phyloP scores from a whole-genome alignment of 177 flowering plant species.

The Vitis hybrid region DNA sequence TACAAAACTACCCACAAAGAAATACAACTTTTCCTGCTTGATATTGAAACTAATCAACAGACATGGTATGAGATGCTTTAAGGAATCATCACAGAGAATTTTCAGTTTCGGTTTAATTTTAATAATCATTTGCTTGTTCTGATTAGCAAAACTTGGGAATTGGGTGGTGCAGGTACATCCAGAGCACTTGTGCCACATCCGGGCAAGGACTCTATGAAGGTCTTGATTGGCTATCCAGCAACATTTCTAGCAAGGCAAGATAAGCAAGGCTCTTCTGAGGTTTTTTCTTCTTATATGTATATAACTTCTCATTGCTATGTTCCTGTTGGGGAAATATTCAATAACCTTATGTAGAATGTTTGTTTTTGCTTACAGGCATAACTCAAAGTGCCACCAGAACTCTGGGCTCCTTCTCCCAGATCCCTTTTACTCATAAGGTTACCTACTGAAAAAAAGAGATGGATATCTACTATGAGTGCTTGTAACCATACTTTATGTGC shows the following conservation, averaged over 20 bases:
- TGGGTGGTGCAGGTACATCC: constrained; percentile 56
- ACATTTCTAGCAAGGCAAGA: constrained; percentile 55
- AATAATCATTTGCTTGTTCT: not conserved
- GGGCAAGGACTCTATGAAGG: constrained; percentile 74
- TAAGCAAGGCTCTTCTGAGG: not conserved
- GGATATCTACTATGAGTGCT: too few relatives aligned
- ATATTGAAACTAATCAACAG: too few relatives aligned
- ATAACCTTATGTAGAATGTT: not conserved
- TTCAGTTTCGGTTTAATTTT: not conserved
- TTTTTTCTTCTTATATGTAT: too few relatives aligned
- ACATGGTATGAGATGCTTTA: too few relatives aligned
- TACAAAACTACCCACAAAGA: too few relatives aligned
- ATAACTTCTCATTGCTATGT: not conserved
- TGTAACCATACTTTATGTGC: too few relatives aligned
- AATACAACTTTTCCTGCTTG: too few relatives aligned
- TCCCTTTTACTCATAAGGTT: too few relatives aligned
- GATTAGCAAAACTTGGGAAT: not conserved
- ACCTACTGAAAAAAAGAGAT: not conserved
- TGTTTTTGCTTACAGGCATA: constrained; percentile 3
- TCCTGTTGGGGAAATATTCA: not conserved
- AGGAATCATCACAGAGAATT: not conserved
- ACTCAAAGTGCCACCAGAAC: not conserved
- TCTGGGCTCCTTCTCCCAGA: not conserved
- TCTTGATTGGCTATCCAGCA: constrained; percentile 73
- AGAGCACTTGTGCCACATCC: constrained; percentile 63